These are phyloP conservation scores for Colletotrichum sp. DNA, from an alignment of 2,329 filamentous ascomycete genomes.

Conservation along the genomic window DNA sequence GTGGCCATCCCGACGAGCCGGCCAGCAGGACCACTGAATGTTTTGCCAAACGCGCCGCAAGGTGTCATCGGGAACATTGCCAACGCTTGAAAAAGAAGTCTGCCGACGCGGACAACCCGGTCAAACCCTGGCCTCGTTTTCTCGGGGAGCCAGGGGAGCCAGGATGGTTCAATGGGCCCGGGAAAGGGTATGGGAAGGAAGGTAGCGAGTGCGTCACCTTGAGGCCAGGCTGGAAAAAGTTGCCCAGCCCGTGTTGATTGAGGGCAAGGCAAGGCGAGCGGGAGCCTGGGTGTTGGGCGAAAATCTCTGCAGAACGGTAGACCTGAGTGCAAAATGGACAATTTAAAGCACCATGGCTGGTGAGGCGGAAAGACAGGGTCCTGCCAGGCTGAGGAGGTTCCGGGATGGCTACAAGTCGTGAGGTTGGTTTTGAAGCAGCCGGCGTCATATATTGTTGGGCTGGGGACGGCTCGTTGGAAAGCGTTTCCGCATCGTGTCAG, in stretches of 20 bases:
- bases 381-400: background rate
- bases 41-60: background rate
- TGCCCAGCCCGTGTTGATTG: background rate
- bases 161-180: background rate
- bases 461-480: background rate
- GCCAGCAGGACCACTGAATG: background rate
- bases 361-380: conserved; percentile 1
- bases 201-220: conserved; percentile 7
- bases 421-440: background rate
- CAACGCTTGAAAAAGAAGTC: background rate
- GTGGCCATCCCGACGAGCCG: background rate
- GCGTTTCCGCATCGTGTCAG: background rate
- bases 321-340: background rate
- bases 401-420: background rate
- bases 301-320: conserved; percentile 5
- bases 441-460: conserved; percentile 13
- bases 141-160: background rate
- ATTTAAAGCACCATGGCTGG: conserved; percentile 15
- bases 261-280: background rate
- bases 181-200: background rate
- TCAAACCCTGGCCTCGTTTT: background rate
- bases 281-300: background rate
- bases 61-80: background rate
- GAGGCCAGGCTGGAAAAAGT: background rate
- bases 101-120: conserved; percentile 1